Evolutionary conservation across 495 filamentous ascomycete genomes (phyloP).

Genomic region (Aspergillus avenaceus): DNA sequence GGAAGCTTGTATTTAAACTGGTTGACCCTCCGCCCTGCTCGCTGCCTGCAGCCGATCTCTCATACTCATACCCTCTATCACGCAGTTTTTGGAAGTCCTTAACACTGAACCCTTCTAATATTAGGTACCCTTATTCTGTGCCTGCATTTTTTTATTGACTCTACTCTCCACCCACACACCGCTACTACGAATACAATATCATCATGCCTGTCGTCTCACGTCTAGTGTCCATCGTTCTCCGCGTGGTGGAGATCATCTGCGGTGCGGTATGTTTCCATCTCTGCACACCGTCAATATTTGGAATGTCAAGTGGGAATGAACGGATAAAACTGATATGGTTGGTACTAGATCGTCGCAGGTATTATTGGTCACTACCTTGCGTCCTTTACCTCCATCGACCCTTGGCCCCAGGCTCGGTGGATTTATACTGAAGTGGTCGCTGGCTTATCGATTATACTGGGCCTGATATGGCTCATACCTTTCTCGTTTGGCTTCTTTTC

Average conservation of each 20-base stretch:
- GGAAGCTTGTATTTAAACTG: conserved; percentile 2
- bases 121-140: neutral
- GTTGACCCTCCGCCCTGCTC: neutral
- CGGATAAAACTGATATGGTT: neutral
- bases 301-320: neutral
- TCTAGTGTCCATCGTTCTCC: conserved; percentile 45
- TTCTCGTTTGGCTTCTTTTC: conserved; percentile 43
- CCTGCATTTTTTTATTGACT: neutral
- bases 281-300: neutral
- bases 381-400: conserved; percentile 22
- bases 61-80: neutral
- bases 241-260: conserved; percentile 39
- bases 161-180: neutral
- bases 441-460: conserved; percentile 47
- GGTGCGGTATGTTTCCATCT: conserved; percentile 28
- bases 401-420: conserved; percentile 45
- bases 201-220: conserved; percentile 49
- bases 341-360: conserved; percentile 48
- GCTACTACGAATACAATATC: conserved; percentile 1
- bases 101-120: neutral
- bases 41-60: neutral
- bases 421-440: conserved; percentile 61
- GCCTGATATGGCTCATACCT: conserved; percentile 53
- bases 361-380: conserved; percentile 52
- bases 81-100: neutral